These are phyloP conservation scores for Camellia japonica DNA, from an alignment of 148 eudicot species.

Conservation along the genomic window DNA sequence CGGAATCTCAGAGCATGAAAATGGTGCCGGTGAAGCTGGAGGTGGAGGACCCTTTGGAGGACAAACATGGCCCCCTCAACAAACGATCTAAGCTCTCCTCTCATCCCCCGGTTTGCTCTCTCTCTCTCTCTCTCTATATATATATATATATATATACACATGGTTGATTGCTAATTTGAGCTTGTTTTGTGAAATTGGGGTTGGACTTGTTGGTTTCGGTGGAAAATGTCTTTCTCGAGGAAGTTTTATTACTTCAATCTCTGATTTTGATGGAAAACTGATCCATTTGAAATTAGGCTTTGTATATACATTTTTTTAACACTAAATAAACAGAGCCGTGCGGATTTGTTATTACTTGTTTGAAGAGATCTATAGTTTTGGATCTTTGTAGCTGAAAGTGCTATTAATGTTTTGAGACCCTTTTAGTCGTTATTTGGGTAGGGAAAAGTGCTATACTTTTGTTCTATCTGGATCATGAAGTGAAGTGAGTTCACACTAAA, in stretches of 20 bases:
- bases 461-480: neutral
- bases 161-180: neutral
- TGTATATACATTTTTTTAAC: too few relatives aligned
- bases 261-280: neutral
- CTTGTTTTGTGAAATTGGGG: neutral
- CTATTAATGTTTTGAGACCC: neutral
- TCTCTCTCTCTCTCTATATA: neutral
- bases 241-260: neutral
- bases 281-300: neutral
- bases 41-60: constrained; percentile 32
- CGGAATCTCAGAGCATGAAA: constrained; percentile 20
- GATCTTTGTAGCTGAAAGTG: neutral
- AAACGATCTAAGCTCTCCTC: constrained; percentile 58
- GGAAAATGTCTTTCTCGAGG: neutral
- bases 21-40: constrained; percentile 41
- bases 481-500: neutral
- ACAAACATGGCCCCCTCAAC: constrained; percentile 23
- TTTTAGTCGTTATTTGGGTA: neutral
- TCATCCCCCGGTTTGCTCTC: constrained; percentile 29
- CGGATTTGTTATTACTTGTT: neutral
- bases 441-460: neutral
- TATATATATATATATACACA: neutral
- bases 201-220: neutral
- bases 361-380: neutral
- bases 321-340: neutral